A percentile compares a stretch with the other conserved stretches of the same genome.
phyloP scores from a whole-genome alignment of 2,329 filamentous ascomycete species.

The Alternaria sp. region DNA sequence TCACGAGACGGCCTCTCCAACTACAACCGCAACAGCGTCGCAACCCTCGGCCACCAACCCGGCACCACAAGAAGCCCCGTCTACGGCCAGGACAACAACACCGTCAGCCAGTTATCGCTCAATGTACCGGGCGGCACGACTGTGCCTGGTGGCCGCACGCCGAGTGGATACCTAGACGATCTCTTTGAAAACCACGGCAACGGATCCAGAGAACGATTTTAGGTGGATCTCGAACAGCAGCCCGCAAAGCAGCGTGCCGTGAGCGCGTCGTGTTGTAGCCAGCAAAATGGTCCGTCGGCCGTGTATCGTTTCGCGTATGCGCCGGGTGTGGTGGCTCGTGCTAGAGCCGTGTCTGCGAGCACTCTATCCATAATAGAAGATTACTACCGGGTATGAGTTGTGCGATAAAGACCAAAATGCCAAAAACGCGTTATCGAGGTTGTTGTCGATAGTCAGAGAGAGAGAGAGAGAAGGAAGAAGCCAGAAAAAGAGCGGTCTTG shows the following conservation, averaged over 20 bases:
- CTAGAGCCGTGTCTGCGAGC: background rate
- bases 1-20: slow-evolving; percentile 40
- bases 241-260: slow-evolving; percentile 4
- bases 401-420: background rate
- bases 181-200: slow-evolving; percentile 76
- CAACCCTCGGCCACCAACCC: slow-evolving; percentile 40
- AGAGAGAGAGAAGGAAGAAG: background rate
- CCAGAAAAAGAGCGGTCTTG: background rate
- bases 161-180: slow-evolving; percentile 89
- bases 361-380: background rate
- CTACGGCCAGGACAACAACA: slow-evolving; percentile 47
- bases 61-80: slow-evolving; percentile 40
- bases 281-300: too few species aligned
- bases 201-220: slow-evolving; percentile 41
- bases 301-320: slow-evolving; percentile 1
- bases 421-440: background rate
- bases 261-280: too few species aligned
- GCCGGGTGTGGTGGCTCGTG: background rate
- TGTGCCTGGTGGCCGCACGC: slow-evolving; percentile 71
- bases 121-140: slow-evolving; percentile 60
- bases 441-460: background rate
- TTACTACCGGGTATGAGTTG: background rate
- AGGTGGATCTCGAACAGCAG: slow-evolving; percentile 28
- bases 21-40: slow-evolving; percentile 48
- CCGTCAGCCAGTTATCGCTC: slow-evolving; percentile 69